Percentiles rank a stretch among this genome's conserved stretches.
These are phyloP conservation scores for Exophiala xenobiotica DNA, from an alignment of 2,329 filamentous ascomycete species.

Conservation along the genomic window DNA sequence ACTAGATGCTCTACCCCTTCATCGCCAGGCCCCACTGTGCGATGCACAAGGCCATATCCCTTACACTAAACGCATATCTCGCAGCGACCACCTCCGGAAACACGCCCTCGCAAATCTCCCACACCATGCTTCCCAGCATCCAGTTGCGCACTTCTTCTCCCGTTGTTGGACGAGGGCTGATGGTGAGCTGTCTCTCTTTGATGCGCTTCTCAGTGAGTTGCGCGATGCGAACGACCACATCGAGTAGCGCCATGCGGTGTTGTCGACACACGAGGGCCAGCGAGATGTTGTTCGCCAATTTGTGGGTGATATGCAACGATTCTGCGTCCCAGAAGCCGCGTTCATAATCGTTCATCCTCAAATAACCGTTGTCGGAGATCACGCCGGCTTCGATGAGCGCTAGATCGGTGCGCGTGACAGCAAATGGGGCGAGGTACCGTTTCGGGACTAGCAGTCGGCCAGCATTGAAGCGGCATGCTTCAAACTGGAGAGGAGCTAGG, in stretches of 20 bases:
- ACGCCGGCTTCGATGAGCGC: not conserved
- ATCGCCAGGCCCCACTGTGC: not conserved
- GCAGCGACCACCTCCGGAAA: not conserved
- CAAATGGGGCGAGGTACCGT: not conserved
- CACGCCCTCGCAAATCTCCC: constrained; percentile 4
- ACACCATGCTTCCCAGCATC: not conserved
- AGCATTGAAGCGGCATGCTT: constrained; percentile 3
- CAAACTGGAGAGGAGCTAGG: not conserved
- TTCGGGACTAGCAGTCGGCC: not conserved
- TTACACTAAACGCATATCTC: not conserved
- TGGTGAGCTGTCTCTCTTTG: not conserved
- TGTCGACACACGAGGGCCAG: not conserved
- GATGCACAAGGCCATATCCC: not conserved
- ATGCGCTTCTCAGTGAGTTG: not conserved
- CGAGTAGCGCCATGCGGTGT: not conserved
- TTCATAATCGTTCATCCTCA: not conserved
- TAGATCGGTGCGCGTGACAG: not conserved
- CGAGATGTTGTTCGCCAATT: not conserved
- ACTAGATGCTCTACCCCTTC: not conserved
- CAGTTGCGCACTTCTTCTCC: not conserved
- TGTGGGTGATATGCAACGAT: not conserved
- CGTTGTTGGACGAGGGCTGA: not conserved
- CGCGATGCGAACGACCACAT: not conserved
- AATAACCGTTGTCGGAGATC: not conserved
- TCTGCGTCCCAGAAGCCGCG: constrained; percentile 1